These are phyloP conservation scores for Lentinus tigrinus DNA, from an alignment of 768 basidiomycete species.

Conservation along the genomic window DNA sequence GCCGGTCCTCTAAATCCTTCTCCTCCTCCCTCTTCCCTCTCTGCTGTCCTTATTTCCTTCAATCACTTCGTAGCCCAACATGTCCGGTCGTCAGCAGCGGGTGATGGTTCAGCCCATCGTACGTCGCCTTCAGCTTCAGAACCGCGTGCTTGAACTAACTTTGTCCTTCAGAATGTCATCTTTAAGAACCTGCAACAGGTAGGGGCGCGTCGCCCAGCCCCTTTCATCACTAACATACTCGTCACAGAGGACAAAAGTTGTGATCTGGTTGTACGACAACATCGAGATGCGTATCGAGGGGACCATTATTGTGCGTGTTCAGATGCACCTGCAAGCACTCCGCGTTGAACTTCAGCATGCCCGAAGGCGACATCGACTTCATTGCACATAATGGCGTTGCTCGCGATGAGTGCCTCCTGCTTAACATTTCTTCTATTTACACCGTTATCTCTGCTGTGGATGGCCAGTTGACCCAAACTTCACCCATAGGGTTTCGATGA, in stretches of 20 bases:
- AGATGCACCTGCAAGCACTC: conserved; percentile 25
- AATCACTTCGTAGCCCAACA: conserved; percentile 38
- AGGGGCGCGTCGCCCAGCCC: not conserved
- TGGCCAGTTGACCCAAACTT: not conserved
- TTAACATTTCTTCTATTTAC: conserved; percentile 8
- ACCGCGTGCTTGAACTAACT: not conserved
- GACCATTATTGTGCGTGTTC: conserved; percentile 81
- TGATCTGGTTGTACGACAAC: conserved; percentile 97
- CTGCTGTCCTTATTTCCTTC: not conserved
- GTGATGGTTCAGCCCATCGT: conserved; percentile 99
- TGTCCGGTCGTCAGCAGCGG: conserved; percentile 91
- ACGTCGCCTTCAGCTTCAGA: conserved; percentile 32
- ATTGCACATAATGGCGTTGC: conserved; percentile 10
- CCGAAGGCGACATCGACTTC: conserved; percentile 34
- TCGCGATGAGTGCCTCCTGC: conserved; percentile 12
- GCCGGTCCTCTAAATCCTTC: conserved; percentile 1
- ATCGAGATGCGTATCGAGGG: conserved; percentile 96
- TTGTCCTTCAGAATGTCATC: conserved; percentile 75
- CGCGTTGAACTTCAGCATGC: conserved; percentile 40
- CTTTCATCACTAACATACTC: not conserved
- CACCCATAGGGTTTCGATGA: conserved; percentile 88
- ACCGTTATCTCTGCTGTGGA: not conserved
- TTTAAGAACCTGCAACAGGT: conserved; percentile 97
- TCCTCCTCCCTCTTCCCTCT: conserved; percentile 5
- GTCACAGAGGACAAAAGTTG: conserved; percentile 72